Evolutionary conservation across 257 asterid species (phyloP).

Genomic region (Jacaranda copaia): DNA sequence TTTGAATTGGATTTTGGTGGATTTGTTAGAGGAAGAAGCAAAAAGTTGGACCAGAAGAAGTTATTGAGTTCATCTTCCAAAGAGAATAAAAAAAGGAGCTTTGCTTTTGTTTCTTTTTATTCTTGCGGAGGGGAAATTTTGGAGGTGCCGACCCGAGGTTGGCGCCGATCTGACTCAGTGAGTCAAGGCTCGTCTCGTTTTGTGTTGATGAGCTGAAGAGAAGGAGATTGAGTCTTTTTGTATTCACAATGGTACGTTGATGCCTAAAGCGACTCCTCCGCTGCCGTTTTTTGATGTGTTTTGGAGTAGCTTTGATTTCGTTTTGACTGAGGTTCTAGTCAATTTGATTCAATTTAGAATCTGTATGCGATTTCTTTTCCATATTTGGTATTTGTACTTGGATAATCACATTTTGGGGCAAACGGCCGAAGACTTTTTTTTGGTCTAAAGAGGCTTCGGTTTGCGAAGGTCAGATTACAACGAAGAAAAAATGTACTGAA

Average conservation of each 20-base stretch:
- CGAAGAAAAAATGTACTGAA: background rate
- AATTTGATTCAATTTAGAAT: conserved; percentile 14
- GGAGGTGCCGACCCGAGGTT: conserved; percentile 38
- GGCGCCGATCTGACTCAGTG: conserved; percentile 73
- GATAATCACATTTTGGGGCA: background rate
- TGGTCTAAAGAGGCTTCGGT: background rate
- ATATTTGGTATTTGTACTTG: conserved; percentile 21
- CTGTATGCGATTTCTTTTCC: background rate
- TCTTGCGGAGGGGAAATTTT: conserved; percentile 39
- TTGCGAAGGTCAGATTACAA: background rate
- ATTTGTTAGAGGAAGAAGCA: conserved; percentile 22
- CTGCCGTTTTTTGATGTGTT: conserved; percentile 42
- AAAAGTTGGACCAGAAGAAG: conserved; percentile 33
- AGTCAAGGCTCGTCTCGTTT: conserved; percentile 56
- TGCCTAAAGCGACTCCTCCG: conserved; percentile 36
- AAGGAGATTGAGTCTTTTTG: conserved; percentile 66
- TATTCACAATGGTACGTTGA: conserved; percentile 65
- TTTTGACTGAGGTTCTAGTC: conserved; percentile 38
- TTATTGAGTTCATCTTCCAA: conserved; percentile 40
- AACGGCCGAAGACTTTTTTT: background rate
- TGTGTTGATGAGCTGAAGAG: conserved; percentile 72
- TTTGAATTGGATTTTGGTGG: conserved; percentile 32
- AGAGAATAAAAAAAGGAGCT: conserved; percentile 36
- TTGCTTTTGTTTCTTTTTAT: conserved; percentile 29
- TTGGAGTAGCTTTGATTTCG: conserved; percentile 44